phyloP scores from a whole-genome alignment of 441 rosid species.

The Populus hybrid region DNA sequence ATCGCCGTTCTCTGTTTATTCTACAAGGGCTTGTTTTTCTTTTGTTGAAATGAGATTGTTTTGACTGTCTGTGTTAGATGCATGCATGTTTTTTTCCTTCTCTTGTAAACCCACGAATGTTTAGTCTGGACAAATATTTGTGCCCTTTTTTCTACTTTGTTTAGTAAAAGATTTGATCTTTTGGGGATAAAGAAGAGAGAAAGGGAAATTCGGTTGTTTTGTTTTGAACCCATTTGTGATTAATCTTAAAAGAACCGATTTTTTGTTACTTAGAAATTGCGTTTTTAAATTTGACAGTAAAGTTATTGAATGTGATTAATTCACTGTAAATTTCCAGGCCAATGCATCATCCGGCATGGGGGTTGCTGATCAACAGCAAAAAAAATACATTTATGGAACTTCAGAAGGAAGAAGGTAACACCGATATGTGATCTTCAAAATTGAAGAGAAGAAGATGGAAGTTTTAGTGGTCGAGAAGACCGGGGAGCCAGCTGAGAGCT shows the following conservation, averaged over 20 bases:
- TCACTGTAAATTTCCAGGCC: constrained; percentile 29
- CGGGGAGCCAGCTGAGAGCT: constrained; percentile 68
- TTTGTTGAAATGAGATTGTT: not conserved
- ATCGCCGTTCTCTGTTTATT: not conserved
- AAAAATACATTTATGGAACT: constrained; percentile 54
- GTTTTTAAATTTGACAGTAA: too few species aligned
- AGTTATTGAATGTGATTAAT: not conserved
- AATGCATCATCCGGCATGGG: constrained; percentile 85
- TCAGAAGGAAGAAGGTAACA: constrained; percentile 75
- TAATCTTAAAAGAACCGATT: not conserved
- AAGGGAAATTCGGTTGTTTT: too few species aligned
- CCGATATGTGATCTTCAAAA: constrained; percentile 76
- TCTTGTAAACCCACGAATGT: not conserved
- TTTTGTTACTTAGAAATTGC: not conserved
- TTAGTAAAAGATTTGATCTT: not conserved
- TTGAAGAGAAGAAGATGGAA: constrained; percentile 71
- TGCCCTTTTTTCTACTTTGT: not conserved
- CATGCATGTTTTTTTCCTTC: not conserved
- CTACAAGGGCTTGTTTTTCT: not conserved
- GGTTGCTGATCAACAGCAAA: constrained; percentile 60
- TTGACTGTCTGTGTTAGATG: not conserved
- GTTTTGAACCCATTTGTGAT: not conserved
- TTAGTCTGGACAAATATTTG: not conserved
- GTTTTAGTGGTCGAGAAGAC: constrained; percentile 82
- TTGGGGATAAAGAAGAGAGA: not conserved